Evolutionary conservation across 371 early-diverging fungal species (phyloP), one percentile per base, ranked within the genome.

Genomic region (Mortierella sp.): DNA sequence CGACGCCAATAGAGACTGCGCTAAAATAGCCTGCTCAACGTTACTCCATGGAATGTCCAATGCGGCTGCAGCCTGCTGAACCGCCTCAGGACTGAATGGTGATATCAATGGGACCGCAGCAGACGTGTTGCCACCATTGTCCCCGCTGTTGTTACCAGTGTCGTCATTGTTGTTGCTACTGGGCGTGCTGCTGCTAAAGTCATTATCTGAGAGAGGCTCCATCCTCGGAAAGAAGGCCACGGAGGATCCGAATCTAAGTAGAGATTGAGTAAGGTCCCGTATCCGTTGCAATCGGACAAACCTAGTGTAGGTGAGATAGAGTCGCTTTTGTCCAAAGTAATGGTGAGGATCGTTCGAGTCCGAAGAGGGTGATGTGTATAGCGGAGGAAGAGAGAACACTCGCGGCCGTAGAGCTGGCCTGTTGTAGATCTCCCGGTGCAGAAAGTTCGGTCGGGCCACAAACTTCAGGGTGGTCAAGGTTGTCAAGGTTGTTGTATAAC

Each of bases 11-110:
- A 74, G 27, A 2, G 76, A 74, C 65, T 74, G 76, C 12, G 76
- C 70, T 39, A 74, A 39, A 19, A 74, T 65, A 6, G 76, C 76
- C 39, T 64, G 56, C 21, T 74, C 76, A 8, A 74, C 47, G 2
- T 74, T 65, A 65, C 69, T 69, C 76, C 76, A 74, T 27, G 76
- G 76, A n/a, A 74, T 74, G 62, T 74, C 68, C 58, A 74, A 58
- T 9, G 76, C 76, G 1, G 76, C 76, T 13, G 76, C 76, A 18
- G 70, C 76, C 48, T 65, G 76, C 54, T 74, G 76, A n/a, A 74
- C 70, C 54, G 70, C 64, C 52, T 74, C 76, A 18, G 76, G 61
- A n/a, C 69, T 74, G 49, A 67, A 30, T 5, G 54, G 58, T 54
- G 34, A 34, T 34, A 52, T 8, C 42, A 67, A 7, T 2, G 60